Percentiles rank a stretch among this genome's conserved stretches.
Evolutionary conservation across 768 basidiomycete genomes (phyloP).

Genomic region (Holtermannia corniformis): DNA sequence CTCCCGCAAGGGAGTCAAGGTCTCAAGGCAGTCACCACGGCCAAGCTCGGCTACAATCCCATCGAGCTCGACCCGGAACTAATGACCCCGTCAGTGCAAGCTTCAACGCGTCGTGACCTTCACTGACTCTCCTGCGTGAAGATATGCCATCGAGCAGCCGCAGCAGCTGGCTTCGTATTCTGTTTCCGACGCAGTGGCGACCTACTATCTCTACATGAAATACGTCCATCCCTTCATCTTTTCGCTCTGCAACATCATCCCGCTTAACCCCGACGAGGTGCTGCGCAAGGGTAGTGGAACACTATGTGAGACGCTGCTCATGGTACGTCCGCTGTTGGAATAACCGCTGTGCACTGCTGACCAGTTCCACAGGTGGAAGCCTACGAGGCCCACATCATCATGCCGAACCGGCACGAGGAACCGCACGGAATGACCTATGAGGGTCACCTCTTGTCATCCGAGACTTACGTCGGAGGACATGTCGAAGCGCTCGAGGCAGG

Average conservation of each 20-base stretch:
- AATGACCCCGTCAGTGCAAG: constrained; percentile 82
- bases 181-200: constrained; percentile 99
- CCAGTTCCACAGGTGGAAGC: constrained; percentile 73
- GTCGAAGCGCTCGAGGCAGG: constrained; percentile 98
- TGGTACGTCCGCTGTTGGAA: constrained; percentile 52
- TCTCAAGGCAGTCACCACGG: constrained; percentile 91
- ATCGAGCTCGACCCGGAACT: constrained; percentile 95
- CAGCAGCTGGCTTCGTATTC: constrained; percentile 93
- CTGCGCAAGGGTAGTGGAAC: constrained; percentile 92
- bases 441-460: constrained; percentile 90
- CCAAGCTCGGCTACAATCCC: constrained; percentile 92
- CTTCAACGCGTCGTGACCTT: not conserved
- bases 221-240: constrained; percentile 99
- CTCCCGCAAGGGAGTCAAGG: constrained; percentile 97
- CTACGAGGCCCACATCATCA: constrained; percentile 79
- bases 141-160: constrained; percentile 93
- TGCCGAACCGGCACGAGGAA: constrained; percentile 97
- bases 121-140: constrained; percentile 35
- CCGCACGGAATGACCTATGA: constrained; percentile 84
- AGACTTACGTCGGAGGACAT: constrained; percentile 98
- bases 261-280: constrained; percentile 91
- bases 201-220: constrained; percentile 99
- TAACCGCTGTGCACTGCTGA: constrained; percentile 1
- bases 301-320: constrained; percentile 90
- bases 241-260: constrained; percentile 97